These are phyloP conservation scores for Stachybotrys echinatus DNA, from an alignment of 2,329 filamentous ascomycete genomes.

Conservation along the genomic window DNA sequence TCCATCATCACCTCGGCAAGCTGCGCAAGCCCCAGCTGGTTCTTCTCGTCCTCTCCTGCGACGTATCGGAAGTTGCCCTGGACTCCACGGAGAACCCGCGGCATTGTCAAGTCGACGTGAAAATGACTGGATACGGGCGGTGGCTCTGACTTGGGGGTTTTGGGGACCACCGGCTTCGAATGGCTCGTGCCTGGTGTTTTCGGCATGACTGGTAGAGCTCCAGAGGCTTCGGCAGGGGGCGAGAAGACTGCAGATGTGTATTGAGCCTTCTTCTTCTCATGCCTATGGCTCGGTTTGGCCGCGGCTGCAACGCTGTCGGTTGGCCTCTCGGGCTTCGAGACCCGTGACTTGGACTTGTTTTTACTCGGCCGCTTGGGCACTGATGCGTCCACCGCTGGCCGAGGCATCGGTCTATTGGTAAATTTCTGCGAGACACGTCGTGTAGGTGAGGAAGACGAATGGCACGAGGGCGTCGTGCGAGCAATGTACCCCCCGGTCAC, in stretches of 20 bases:
- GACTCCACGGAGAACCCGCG: background rate
- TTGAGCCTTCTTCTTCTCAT: background rate
- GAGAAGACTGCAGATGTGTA: background rate
- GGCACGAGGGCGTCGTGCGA: too few relatives aligned
- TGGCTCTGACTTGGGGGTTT: background rate
- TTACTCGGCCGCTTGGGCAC: background rate
- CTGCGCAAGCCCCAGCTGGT: background rate
- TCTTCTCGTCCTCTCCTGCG: background rate
- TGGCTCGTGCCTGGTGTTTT: background rate
- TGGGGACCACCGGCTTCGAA: background rate
- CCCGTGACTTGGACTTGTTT: background rate
- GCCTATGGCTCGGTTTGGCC: background rate
- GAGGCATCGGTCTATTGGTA: background rate
- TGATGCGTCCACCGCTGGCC: too few relatives aligned
- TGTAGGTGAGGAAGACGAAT: too few relatives aligned
- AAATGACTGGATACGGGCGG: background rate
- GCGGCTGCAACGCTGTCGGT: background rate
- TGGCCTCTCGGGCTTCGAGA: background rate
- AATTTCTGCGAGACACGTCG: background rate
- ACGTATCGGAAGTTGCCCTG: background rate
- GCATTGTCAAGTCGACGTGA: background rate
- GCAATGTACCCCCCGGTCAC: background rate
- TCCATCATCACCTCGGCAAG: background rate
- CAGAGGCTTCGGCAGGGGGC: background rate
- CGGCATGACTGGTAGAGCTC: background rate